A percentile compares a stretch with the other conserved stretches of the same genome.
Conservation (phyloP, 257 asterid species). For the Capsicum pubescens region DNA sequence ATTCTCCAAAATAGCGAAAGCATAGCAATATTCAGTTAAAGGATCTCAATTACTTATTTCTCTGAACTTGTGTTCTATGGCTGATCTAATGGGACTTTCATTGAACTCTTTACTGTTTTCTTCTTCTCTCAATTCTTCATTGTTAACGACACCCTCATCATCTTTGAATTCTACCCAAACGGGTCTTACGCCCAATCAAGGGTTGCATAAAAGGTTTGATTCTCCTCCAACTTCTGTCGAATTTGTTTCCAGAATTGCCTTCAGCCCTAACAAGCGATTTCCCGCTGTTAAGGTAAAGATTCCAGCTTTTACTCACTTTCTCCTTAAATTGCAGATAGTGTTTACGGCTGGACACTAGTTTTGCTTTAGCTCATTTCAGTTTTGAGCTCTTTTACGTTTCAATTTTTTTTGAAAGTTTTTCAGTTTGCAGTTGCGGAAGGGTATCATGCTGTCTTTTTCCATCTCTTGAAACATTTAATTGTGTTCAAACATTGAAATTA, state of each 20-base stretch:
- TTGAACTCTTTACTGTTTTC: conserved; percentile 56
- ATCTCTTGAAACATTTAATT: not conserved
- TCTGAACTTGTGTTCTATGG: conserved; percentile 46
- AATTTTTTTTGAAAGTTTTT: not conserved
- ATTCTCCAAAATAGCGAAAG: not conserved
- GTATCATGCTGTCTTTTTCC: not conserved
- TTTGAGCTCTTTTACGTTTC: not conserved
- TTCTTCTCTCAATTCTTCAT: conserved; percentile 34
- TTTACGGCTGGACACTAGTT: not conserved
- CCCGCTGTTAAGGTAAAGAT: conserved; percentile 62
- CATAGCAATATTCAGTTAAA: not conserved
- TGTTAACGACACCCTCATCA: conserved; percentile 55
- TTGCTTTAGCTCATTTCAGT: not conserved
- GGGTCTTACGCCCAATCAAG: conserved; percentile 32
- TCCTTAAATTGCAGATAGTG: not conserved
- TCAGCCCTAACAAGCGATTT: conserved; percentile 51
- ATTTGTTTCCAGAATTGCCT: conserved; percentile 50
- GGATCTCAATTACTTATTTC: not conserved
- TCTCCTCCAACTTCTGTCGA: conserved; percentile 42
- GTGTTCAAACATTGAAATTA: not conserved
- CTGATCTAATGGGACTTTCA: conserved; percentile 57
- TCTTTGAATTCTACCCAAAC: conserved; percentile 52
- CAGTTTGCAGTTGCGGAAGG: not conserved
- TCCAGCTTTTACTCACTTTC: conserved; percentile 23
- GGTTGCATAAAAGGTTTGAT: conserved; percentile 45